Conservation (phyloP, 2,329 filamentous ascomycete genomes). For the Pseudopyricularia javanii region DNA sequence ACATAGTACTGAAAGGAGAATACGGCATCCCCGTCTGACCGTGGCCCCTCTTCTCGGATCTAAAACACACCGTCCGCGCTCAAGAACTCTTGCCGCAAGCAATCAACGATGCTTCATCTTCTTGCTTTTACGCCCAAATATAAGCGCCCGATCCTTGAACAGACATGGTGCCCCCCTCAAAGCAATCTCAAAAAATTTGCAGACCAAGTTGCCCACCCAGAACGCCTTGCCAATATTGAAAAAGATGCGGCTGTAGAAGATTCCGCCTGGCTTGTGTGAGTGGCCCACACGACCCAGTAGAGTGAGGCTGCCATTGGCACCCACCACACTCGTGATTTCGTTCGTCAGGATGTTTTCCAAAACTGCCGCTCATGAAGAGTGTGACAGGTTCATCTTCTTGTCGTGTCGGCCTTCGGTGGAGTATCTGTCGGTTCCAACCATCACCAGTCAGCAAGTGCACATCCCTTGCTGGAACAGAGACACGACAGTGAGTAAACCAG, state of each 20-base stretch:
- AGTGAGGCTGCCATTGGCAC: neutral
- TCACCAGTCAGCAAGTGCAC: neutral
- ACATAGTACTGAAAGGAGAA: too few relatives aligned
- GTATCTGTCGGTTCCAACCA: constrained; percentile 28
- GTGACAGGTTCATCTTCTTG: constrained; percentile 36
- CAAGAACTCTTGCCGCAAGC: neutral
- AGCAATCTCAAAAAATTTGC: neutral
- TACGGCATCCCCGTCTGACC: too few relatives aligned
- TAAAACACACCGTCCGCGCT: neutral
- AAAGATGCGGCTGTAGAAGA: neutral
- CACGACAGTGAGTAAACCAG: neutral
- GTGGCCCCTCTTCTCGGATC: neutral
- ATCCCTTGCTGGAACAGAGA: neutral
- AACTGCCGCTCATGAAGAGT: constrained; percentile 2
- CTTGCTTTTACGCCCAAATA: neutral
- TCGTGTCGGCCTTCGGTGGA: constrained; percentile 51
- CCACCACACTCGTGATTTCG: neutral
- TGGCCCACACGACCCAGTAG: neutral
- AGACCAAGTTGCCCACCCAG: neutral
- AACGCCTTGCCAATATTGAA: neutral
- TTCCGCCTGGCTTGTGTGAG: neutral
- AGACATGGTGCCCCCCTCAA: neutral
- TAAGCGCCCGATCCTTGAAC: neutral
- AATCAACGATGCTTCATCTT: neutral
- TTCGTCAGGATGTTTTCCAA: neutral